Evolutionary conservation across 805 yeast species (phyloP), one percentile per base, ranked within the genome.

Genomic region (Candida endomychidarum): DNA sequence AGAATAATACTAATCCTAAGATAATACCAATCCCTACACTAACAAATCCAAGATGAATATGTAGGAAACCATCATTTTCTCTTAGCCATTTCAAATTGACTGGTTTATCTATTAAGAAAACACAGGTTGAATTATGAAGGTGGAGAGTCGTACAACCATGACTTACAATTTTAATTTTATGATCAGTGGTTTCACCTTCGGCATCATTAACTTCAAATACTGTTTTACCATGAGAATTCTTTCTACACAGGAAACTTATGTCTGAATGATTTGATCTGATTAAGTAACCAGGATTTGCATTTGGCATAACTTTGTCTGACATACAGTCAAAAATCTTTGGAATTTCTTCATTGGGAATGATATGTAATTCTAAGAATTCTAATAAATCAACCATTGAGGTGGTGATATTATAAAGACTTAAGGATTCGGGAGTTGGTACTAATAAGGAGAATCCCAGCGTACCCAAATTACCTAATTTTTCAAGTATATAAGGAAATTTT

Each of bases 11-110:
- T 21, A 81, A 67, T 0, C 91, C 91, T 7, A 82, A 52, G 2
- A 83, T 60, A 3, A 83, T 64, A 5, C 93, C 95, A 19, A 84
- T 58, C 0, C 81, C 81, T 22, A 84, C 63, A 10, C 91, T 86
- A 14, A 81, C 71, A 38, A 78, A 71, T 5, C 93, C 89, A 25
- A 86, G 60, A 45, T 75, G 82, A 17, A 85, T 58, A 43, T 76
- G 83, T 32, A 80, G 64, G 41, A 67, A 65, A 33, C 75, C 72
- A 15, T 70, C 43, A 6, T 51, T 65, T n/a, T 52, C 48, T 22
- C 73, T 72, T 5, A 82, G 56, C 93, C 95, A 85, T 1, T 59
- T 56, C 17, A 83, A 72, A 26, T 76, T 74, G n/a, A 86, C 63
- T 2, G 90, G 87, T 35, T 78, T 69, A 47, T 86, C 91, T 33